Evolutionary conservation across 805 yeast genomes (phyloP).

Genomic region (Ascoidea tarda): DNA sequence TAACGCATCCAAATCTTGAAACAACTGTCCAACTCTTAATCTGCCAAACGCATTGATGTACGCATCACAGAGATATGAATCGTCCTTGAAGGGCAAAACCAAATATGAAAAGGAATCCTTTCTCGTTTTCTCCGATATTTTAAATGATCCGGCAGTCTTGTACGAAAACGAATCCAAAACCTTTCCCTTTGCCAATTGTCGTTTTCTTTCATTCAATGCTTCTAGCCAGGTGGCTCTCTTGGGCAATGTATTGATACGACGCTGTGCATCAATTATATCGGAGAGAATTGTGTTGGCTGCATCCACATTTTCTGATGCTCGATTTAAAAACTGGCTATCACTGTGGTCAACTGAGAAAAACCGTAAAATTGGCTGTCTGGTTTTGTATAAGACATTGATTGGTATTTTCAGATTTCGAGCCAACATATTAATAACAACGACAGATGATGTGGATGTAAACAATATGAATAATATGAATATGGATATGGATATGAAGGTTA

Average conservation of each 20-base stretch:
- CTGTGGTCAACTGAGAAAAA: no score
- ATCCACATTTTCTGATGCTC: neutral
- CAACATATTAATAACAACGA: no score
- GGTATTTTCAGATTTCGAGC: no score
- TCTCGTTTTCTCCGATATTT: conserved; percentile 59
- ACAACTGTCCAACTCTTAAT: conserved; percentile 80
- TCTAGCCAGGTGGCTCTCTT: conserved; percentile 68
- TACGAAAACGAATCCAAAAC: conserved; percentile 57
- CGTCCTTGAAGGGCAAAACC: conserved; percentile 72
- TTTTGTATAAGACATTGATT: no score
- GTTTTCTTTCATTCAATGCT: conserved; percentile 62
- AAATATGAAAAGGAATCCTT: conserved; percentile 63
- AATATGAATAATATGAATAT: no score
- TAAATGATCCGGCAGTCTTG: conserved; percentile 57
- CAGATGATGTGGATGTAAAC: no score
- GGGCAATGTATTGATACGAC: neutral
- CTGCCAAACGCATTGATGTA: conserved; percentile 89
- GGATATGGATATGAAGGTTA: no score
- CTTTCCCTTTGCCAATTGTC: conserved; percentile 61
- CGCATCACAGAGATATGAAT: conserved; percentile 68
- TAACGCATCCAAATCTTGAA: conserved; percentile 86
- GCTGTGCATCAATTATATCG: neutral
- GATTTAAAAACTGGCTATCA: neutral
- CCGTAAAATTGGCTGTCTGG: no score
- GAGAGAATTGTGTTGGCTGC: neutral